These are phyloP conservation scores for Protea cynaroides DNA, from an alignment of 164 flowering plant genomes.

Conservation along the genomic window DNA sequence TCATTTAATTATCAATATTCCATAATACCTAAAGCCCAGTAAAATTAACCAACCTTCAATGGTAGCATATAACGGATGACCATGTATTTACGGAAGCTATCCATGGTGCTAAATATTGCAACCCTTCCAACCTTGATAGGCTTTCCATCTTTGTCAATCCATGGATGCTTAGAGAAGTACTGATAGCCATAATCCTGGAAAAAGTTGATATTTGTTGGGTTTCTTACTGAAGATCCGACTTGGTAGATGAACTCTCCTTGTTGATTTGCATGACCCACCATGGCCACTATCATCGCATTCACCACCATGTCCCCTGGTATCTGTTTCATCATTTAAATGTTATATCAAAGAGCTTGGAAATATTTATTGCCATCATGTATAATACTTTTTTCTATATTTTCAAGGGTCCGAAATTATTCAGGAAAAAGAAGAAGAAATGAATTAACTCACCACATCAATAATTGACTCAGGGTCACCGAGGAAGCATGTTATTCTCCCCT, in stretches of 20 bases:
- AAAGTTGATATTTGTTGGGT: conserved; percentile 24
- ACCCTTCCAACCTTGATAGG: conserved; percentile 37
- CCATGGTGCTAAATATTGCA: conserved; percentile 25
- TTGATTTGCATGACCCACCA: conserved; percentile 41
- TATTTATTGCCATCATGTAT: too few relatives aligned
- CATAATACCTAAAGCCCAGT: too few relatives aligned
- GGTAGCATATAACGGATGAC: conserved; percentile 39
- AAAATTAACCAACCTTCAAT: conserved; percentile 45
- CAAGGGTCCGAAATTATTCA: too few relatives aligned
- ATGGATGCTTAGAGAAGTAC: conserved; percentile 49
- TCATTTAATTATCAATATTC: too few relatives aligned
- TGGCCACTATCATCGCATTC: conserved; percentile 60
- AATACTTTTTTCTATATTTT: too few relatives aligned
- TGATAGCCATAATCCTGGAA: conserved; percentile 22
- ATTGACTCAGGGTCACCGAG: conserved; percentile 36
- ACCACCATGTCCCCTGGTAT: conserved; percentile 91
- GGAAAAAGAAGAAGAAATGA: too few relatives aligned
- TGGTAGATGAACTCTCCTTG: conserved; percentile 39
- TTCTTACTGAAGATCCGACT: conserved; percentile 51
- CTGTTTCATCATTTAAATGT: conserved; percentile 23
- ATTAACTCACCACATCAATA: conserved; percentile 46
- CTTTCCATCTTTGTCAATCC: conserved; percentile 46
- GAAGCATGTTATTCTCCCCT: conserved; percentile 62
- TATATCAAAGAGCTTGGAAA: too few relatives aligned
- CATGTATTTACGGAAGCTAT: conserved; percentile 51